Base-by-base conservation (phyloP, 371 early-diverging fungal genomes). In the Smittium mucronatum region DNA sequence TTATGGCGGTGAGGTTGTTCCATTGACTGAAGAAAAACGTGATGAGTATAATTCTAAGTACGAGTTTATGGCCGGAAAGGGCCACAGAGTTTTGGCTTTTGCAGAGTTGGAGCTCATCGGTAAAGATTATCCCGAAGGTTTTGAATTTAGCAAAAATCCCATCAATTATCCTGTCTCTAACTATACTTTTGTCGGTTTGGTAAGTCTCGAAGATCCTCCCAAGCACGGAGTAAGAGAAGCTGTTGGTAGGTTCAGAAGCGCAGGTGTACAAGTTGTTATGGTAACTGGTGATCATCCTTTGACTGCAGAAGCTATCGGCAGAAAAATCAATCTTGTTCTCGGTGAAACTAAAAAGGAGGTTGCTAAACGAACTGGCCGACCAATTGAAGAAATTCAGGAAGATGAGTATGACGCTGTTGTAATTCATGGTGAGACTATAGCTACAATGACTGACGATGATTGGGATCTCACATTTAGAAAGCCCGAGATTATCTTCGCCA, bases 221-320 rank as follows among this genome's bases (percentile, higher is more conserved):
- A 86, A 98, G 34, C 84, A 90, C 5, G 95, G 95, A 71, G 94
- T 97, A 2, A 76, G 81, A 63, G 89, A 83, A 29, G 85, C 93
- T 2, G 92, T 98, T 74, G 78, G 72, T 63, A 85, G 86, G 73
- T 97, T 97, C 80, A 82, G 87, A 71, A 83, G 85, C 28, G 98
- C 98, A 28, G 97, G 97, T 64, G 95, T 98, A 71, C 86, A 93
- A 60, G 94, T 99, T 59, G 93, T 95, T 80, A 91, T 98, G 59
- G 92, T 98, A 74, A 97, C 99, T 1, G 99, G 99, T 73, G 99
- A 99, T 81, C 90, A 94, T 83, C 90, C 91, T 76, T 87, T 90
- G 74, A 97, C 97, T 2, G 97, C 98, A 65, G 92, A 94, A 75
- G 85, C 92, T n/a, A 93, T 98, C 70, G 93, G 86, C 2, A 87